Base-by-base conservation (phyloP, 805 yeast genomes). In the Torulaspora franciscae region DNA sequence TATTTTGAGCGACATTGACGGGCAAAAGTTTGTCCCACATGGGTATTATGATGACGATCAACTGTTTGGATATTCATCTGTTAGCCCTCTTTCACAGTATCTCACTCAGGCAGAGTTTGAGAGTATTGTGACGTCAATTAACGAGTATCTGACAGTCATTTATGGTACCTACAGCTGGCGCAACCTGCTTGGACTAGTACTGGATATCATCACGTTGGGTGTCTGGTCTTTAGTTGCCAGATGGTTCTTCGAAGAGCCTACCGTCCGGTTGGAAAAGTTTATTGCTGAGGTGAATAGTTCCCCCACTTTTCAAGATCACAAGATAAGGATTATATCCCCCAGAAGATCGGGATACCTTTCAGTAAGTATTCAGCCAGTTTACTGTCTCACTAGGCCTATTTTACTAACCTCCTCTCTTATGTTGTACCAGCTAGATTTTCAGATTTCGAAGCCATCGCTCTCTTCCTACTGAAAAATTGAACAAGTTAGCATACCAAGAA, bases 341-440 rank as follows among this genome's bases (percentile, higher is more conserved):
- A 55, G 74, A 40, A 57, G 69, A 41, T 68, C 76, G 25, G 87
- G 79, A 1, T 81, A 73, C 58, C 60, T 81, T 6, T 76, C 83
- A 10, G 71, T 69, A 62, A 45, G 71, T 67, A 50, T 17, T 26
- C 9, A 22, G 29, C 9, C 23, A 7, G 19, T 25, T 6, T 13
- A 17, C 11, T 13, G 9, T 22, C 22, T 8, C 11, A 19, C 7
- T 7, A 8, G 33, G 14, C 7, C 17, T 30, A 13, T 27, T 23
- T 22, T 39, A 13, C 34, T 28, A 33, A 38, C 36, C 25, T 34
- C 28, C 22, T 24, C 29, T 15, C 17, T 27, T 32, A 19, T 19
- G 22, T 19, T 19, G 22, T 37, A 27, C 11, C 24, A 62, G 61
- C 61, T 77, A 51, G 86, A 81, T 57, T 71, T 79, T 48, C 72